phyloP scores from a whole-genome alignment of 108 stramenopile genomes.

The Seminavis robusta region DNA sequence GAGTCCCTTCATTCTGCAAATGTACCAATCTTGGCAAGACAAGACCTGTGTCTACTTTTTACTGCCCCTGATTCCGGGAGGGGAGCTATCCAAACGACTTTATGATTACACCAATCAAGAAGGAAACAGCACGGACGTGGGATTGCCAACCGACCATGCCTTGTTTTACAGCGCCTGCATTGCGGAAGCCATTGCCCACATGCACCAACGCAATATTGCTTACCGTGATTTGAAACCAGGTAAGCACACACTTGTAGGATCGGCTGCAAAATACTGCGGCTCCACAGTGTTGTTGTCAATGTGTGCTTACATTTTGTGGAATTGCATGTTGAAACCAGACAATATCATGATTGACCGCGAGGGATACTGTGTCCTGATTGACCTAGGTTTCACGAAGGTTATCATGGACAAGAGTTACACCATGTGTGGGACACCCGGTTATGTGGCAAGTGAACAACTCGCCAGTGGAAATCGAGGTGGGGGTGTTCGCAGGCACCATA shows the following conservation, averaged over 20 bases:
- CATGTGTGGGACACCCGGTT: conserved; percentile 94
- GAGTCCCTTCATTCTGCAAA: no score
- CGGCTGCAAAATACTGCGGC: not conserved
- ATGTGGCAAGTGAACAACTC: conserved; percentile 85
- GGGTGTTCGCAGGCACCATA: conserved; percentile 86
- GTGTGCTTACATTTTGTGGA: not conserved
- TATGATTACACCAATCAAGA: no score
- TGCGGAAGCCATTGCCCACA: conserved; percentile 66
- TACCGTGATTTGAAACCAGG: conserved; percentile 86
- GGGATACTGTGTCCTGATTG: conserved; percentile 90
- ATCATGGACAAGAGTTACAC: conserved; percentile 87
- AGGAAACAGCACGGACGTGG: no score
- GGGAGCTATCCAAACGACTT: no score
- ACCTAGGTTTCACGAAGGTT: conserved; percentile 82
- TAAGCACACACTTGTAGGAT: conserved; percentile 10
- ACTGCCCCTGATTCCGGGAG: no score
- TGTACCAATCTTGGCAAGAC: no score
- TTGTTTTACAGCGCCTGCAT: conserved; percentile 72
- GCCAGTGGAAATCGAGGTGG: no score
- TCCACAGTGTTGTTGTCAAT: not conserved
- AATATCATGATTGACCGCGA: conserved; percentile 85
- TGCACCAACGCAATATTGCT: conserved; percentile 71
- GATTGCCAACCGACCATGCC: no score
- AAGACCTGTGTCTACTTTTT: no score
- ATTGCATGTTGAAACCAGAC: conserved; percentile 45